Percentiles rank a stretch among this genome's conserved stretches.
Conservation (phyloP, 805 yeast species). For the Nakazawaea siamensis region DNA sequence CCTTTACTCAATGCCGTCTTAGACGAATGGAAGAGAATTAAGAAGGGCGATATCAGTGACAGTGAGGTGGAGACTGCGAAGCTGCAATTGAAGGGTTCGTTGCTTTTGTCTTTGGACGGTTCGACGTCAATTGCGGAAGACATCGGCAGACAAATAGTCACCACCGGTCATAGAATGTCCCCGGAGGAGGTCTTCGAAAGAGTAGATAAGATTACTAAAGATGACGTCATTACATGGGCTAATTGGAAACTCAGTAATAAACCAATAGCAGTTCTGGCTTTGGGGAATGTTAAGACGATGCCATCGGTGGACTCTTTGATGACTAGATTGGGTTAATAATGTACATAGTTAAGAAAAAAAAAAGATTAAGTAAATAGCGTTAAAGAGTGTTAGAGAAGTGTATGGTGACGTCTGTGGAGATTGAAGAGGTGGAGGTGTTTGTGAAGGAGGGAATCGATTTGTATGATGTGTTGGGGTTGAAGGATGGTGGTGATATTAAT, state of each 20-base stretch:
- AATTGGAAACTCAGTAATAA: conserved; percentile 67
- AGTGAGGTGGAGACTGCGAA: conserved; percentile 92
- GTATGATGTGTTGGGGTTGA: conserved; percentile 11
- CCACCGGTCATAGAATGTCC: conserved; percentile 74
- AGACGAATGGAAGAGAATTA: conserved; percentile 84
- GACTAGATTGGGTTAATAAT: conserved; percentile 21
- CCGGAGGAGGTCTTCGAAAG: conserved; percentile 70
- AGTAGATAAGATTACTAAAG: conserved; percentile 69
- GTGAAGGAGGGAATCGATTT: conserved; percentile 7
- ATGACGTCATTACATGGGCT: conserved; percentile 85
- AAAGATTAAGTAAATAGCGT: not conserved
- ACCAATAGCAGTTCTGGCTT: conserved; percentile 85
- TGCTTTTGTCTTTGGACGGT: conserved; percentile 84
- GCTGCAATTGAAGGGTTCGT: conserved; percentile 88
- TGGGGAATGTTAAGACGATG: conserved; percentile 70
- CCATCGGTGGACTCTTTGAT: conserved; percentile 59
- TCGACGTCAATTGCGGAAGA: conserved; percentile 96
- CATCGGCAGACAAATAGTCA: conserved; percentile 93
- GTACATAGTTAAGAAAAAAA: not conserved
- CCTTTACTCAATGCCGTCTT: conserved; percentile 66
- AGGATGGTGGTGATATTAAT: not conserved
- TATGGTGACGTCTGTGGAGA: too few relatives aligned
- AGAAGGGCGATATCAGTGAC: conserved; percentile 65
- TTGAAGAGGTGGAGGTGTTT: conserved; percentile 7
- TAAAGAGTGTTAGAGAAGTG: not conserved